Evolutionary conservation across 75 land plant species (phyloP).

Genomic region (Ceratopteris richardii): DNA sequence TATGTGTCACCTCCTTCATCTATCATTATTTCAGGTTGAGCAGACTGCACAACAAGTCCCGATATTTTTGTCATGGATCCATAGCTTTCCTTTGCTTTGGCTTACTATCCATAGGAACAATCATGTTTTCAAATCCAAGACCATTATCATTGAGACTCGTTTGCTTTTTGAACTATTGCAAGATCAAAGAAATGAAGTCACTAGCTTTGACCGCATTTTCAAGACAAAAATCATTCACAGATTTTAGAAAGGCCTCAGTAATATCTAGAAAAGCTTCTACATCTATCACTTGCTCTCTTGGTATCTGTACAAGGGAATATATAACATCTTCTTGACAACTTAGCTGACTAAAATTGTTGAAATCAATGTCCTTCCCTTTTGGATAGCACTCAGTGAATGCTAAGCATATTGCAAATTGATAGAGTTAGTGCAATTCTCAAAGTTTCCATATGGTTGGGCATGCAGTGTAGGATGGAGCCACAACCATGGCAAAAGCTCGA

Average conservation of each 20-base stretch:
- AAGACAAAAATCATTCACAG: slow-evolving; percentile 31
- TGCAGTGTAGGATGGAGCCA: no score
- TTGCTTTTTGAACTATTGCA: slow-evolving; percentile 26
- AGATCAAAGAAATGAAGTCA: slow-evolving; percentile 41
- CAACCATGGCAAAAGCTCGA: no score
- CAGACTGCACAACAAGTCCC: slow-evolving; percentile 26
- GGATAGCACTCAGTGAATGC: no score
- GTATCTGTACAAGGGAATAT: slow-evolving; percentile 43
- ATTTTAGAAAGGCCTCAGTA: slow-evolving; percentile 26
- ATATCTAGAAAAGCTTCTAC: slow-evolving; percentile 65
- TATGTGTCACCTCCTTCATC: slow-evolving; percentile 23
- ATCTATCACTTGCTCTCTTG: slow-evolving; percentile 85
- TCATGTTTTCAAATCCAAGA: slow-evolving; percentile 33
- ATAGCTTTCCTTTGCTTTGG: slow-evolving; percentile 40
- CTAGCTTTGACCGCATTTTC: slow-evolving; percentile 42
- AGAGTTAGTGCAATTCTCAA: no score
- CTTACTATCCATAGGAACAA: slow-evolving; percentile 68
- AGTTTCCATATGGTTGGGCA: no score
- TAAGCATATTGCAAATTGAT: no score
- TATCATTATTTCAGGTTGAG: slow-evolving; percentile 52
- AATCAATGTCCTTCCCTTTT: slow-evolving; percentile 50
- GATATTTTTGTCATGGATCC: slow-evolving; percentile 21
- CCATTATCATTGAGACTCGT: slow-evolving; percentile 11
- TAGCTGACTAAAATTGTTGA: slow-evolving; percentile 30
- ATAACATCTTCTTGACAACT: slow-evolving; percentile 44